Base-by-base conservation (phyloP, 495 filamentous ascomycete species). In the Penicillium angulare region DNA sequence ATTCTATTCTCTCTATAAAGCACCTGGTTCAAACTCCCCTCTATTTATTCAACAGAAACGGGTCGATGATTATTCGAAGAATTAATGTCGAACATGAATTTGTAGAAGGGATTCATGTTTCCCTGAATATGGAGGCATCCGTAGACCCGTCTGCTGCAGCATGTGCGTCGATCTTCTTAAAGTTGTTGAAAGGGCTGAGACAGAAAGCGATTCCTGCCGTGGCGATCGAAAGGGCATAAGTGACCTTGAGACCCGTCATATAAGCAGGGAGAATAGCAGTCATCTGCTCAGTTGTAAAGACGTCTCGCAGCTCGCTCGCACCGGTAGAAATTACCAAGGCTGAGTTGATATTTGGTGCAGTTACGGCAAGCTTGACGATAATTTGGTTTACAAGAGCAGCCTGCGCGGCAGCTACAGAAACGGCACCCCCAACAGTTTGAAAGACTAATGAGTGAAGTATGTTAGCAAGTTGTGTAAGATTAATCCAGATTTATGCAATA, bases 251-350 rank as follows among this genome's bases (percentile, higher is more conserved):
- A 41, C 50, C 49, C 31, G 16, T 27, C 26, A 36, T 31, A 17
- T 53, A 57, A 18, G 55, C 49, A 46, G 10, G 34, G 7, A 53
- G 7, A 43, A 57, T 32, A 29, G 32, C 50, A 17, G 39, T 12
- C 21, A 57, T 32, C 33, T 53, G 33, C 15, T 39, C 55, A 0
- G 68, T 27, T 7, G 48, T 47, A 53, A 86, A 80, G 0, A 75
- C 68, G 6, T 64, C 49, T 3, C 73, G 71, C 3, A 87, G 46
- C 24, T 79, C 62, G 0, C 77, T 72, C 0, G 81, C 83, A 6
- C 83, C 82, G 2, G 75, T 76, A 5, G 43, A 53, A 9, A 82
- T 49, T 5, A 82, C 69, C 0, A 59, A 8, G 0, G 15, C 20
- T 0, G 78, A 72, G 54, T 74, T 55, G 26, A 83, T 61, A 8